Base-by-base conservation (phyloP, 2,329 filamentous ascomycete species). In the Trichoderma aggressivum region DNA sequence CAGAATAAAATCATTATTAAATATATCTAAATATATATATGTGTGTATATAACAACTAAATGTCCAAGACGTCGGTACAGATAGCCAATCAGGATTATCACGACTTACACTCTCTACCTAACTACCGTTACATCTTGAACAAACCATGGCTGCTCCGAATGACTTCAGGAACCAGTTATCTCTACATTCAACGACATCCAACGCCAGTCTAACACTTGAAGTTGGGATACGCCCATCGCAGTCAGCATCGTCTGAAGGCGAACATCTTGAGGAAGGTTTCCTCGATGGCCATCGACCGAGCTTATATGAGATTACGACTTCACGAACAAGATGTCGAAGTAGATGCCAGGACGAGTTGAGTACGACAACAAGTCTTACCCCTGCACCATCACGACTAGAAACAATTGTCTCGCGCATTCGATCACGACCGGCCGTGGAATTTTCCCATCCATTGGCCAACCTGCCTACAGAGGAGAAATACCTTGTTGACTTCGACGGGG, bases 401-500 rank as follows among this genome's bases (percentile, higher is more conserved):
- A 43, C 39, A 7, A n/a, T 43, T 16, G 16, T 43, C 16, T 43
- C 16, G 3, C 39, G 16, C 39, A 43, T 43, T 43, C 39, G 39
- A 43, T 43, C 39, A 43, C 39, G 39, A n/a, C 39, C 39, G 7
- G 39, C n/a, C 16, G 7, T 7, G 16, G 39, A 43, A 43, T 43
- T 43, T 10, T 43, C 39, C 3, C 39, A 43, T 5, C 16, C 39
- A 43, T 43, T 43, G 7, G 39, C 16, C 39, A 43, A 43, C 30
- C 82, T 80, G 50, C 88, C 86, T 0, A 80, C 79, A 2, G 75
- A 80, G 5, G 84, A 82, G 75, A 79, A 8, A 76, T 94, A 7
- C 39, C 39, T 43, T 14, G 91, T 94, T 28, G 90, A 92, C 72
- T 94, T 94, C 74, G 91, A 94, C 10, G 91, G 91, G 0, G 84